Evolutionary conservation across 2,329 filamentous ascomycete genomes (phyloP).

Genomic region (Pleurostoma richardsiae): DNA sequence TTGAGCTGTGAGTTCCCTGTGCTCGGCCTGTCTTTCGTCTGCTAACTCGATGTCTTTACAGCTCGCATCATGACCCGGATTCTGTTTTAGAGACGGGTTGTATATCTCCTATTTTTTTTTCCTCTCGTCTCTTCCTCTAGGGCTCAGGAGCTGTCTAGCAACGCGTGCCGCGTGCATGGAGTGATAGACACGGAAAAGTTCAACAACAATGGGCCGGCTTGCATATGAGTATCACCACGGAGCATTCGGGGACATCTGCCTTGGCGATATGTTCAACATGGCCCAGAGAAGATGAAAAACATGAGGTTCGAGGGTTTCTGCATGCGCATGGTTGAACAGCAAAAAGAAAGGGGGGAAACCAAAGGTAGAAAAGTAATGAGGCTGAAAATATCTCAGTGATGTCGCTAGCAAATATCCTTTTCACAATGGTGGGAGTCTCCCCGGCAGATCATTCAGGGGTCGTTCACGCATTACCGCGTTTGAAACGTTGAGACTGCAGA

Average conservation of each 20-base stretch:
- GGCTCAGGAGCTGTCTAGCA: not conserved
- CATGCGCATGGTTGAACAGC: not conserved
- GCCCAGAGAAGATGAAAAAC: not conserved
- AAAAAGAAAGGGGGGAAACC: not conserved
- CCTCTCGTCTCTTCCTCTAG: constrained; percentile 4
- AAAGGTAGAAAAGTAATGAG: not conserved
- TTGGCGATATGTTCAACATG: not conserved
- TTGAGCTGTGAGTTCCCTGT: constrained; percentile 61
- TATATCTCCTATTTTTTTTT: too few relatives aligned
- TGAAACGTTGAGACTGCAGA: too few relatives aligned
- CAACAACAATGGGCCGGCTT: not conserved
- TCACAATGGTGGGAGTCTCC: too few relatives aligned
- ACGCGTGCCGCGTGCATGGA: not conserved
- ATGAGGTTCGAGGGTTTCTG: not conserved
- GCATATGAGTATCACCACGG: not conserved
- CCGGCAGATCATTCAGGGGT: too few relatives aligned
- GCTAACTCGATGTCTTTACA: too few relatives aligned
- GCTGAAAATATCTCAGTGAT: too few relatives aligned
- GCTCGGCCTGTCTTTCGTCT: not conserved
- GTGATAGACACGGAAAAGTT: not conserved
- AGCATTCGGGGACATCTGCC: not conserved
- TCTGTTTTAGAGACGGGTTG: not conserved
- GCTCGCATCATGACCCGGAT: constrained; percentile 8
- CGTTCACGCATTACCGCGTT: too few relatives aligned
- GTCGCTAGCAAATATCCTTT: too few relatives aligned